phyloP scores from a whole-genome alignment of 176 grass and related monocot species.

The Eremochloa ophiuroides region DNA sequence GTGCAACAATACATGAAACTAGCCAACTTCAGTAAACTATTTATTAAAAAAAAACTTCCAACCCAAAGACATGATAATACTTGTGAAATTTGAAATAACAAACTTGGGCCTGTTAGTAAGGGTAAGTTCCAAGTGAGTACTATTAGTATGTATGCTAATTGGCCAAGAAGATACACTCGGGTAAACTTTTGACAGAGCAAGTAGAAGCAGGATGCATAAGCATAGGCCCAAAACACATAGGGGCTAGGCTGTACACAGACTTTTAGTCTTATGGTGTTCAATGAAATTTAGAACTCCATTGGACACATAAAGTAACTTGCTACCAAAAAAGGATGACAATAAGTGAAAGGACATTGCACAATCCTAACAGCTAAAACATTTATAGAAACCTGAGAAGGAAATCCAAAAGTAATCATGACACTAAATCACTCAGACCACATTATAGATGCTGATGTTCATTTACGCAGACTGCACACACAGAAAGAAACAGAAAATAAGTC shows the following conservation, averaged over 20 bases:
- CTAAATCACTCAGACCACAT: neutral
- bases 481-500: conserved; percentile 1
- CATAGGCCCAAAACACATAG: neutral
- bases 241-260: neutral
- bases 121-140: neutral
- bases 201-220: neutral
- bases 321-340: neutral
- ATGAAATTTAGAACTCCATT: neutral
- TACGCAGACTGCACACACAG: neutral
- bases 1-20: neutral
- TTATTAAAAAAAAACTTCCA: neutral
- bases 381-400: conserved; percentile 5
- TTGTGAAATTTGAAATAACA: neutral
- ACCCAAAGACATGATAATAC: neutral
- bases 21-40: neutral
- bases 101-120: neutral
- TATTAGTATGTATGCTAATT: neutral
- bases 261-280: neutral
- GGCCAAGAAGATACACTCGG: neutral
- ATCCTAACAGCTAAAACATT: neutral
- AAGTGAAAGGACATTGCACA: neutral
- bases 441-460: neutral
- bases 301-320: neutral
- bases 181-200: neutral
- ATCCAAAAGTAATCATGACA: neutral